Evolutionary conservation across 768 basidiomycete species (phyloP).

Genomic region (Suillus plorans): DNA sequence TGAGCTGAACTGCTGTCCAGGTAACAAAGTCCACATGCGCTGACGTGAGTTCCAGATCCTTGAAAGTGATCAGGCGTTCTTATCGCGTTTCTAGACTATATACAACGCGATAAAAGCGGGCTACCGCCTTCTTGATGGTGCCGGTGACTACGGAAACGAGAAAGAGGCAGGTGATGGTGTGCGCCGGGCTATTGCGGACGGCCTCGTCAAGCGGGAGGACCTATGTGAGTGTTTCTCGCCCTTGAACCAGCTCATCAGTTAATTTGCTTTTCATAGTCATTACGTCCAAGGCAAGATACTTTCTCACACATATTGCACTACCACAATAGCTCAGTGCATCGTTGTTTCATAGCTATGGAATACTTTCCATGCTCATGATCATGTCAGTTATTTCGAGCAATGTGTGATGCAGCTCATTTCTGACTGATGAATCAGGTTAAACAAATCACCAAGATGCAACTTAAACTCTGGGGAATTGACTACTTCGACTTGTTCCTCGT

Average conservation of each 20-base stretch:
- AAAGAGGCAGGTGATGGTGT: constrained; percentile 81
- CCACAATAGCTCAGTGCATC: background rate
- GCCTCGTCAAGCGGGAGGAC: constrained; percentile 85
- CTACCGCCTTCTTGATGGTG: constrained; percentile 85
- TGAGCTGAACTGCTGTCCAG: constrained; percentile 30
- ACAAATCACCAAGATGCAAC: constrained; percentile 56
- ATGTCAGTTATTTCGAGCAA: constrained; percentile 41
- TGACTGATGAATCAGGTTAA: constrained; percentile 44
- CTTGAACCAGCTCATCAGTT: background rate
- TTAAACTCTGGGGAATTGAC: constrained; percentile 79
- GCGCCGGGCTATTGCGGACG: constrained; percentile 72
- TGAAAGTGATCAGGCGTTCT: background rate
- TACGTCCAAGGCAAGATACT: constrained; percentile 65
- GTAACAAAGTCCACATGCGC: constrained; percentile 61
- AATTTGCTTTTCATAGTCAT: constrained; percentile 49
- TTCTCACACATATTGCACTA: background rate
- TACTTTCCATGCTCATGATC: constrained; percentile 80
- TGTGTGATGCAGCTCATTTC: background rate
- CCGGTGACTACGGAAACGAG: constrained; percentile 89
- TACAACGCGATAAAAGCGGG: constrained; percentile 85
- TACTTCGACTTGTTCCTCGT: constrained; percentile 82
- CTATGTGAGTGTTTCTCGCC: constrained; percentile 54
- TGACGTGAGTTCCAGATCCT: constrained; percentile 40
- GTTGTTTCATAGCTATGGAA: constrained; percentile 69
- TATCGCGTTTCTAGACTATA: constrained; percentile 50